Evolutionary conservation across 2,329 filamentous ascomycete genomes (phyloP), one percentile per base, ranked within the genome.

Genomic region (Anisogramma anomala): DNA sequence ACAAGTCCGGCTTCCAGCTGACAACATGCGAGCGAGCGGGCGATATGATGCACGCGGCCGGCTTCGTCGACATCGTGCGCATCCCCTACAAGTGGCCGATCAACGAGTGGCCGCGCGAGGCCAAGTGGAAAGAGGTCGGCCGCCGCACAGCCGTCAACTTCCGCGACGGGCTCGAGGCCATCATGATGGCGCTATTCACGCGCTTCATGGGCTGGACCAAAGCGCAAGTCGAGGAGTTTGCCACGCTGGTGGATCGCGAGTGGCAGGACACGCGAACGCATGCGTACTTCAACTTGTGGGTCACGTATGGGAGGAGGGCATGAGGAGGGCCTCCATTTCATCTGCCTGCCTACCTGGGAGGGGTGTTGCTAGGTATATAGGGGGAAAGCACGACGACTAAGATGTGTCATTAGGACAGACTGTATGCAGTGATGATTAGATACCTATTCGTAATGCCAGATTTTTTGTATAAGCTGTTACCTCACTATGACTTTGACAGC

Each of bases 241-340:
- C 52, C 17, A 47, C 39, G 7, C 36, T 48, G 27, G 52, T 55
- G 22, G 48, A 52, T 20, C 39, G 39, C 17, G 56, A 58, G 28
- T 48, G 58, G 37, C 39, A 46, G 43, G 53, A 57, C 39, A 38
- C 47, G 13, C 45, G 39, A 25, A 49, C 52, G 25, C 57, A 59
- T 36, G 50, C 55, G 8, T 55, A 58, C 39, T 55, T 54, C 38
- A 48, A 53, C 19, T 19, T 56, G 38, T 56, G 48, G 35, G 53
- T 56, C 14, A 50, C 49, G 1, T 55, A 55, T 32, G 53, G 52
- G 11, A 51, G 51, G 28, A 55, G 52, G 47, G 48, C 52, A n/a
- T 52, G 20, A 46, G 6, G 15, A n/a, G n/a, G n/a, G n/a, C n/a
- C n/a, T n/a, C n/a, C n/a, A n/a, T n/a, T n/a, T n/a, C n/a, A n/a